Evolutionary conservation across 2,329 filamentous ascomycete genomes (phyloP), one percentile per base, ranked within the genome.

Genomic region (Ceratocystis smalleyi): DNA sequence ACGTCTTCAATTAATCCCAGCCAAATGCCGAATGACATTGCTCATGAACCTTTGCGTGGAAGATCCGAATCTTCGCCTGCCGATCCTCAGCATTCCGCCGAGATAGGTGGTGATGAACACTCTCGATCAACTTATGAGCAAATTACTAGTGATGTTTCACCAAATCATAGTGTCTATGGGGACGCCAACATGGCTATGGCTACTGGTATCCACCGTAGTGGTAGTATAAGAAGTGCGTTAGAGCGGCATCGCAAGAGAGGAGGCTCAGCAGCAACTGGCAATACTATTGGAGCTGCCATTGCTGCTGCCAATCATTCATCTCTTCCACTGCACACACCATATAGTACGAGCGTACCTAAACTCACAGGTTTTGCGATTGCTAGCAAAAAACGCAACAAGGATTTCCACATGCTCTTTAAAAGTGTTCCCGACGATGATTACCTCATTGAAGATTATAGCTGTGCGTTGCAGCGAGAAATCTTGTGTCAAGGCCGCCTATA

Each of bases 361-460:
- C 79, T 95, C 68, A 96, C 92, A 3, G 94, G 94, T 0, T 99
- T 99, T 73, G 92, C 94, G 61, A 91, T 97, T 68, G 94, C 94
- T 60, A 95, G 89, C 73, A 95, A 95, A 74, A 96, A 94, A 76
- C 84, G 95, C 65, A 99, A 99, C 75, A 84, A 90, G 60, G 94
- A 97, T 71, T 99, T 97, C 70, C 94, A 99, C 73, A 83, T 82
- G 66, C 77, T 96, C 1, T 99, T 99, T 78, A 88, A 94, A 74
- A 97, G 91, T 72, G 94, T 99, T 0, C 94, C 95, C 0, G 92
- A 97, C 69, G 94, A 99, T 71, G 94, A 99, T 74, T 96, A 96
- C 72, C 80, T 99, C 30, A 97, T 99, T 68, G 94, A 99, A 72
- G 94, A 99, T 73, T 99, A 97, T 74, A 96, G 94, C 73, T 96